Evolutionary conservation across 2,329 filamentous ascomycete genomes (phyloP), one percentile per base, ranked within the genome.

Genomic region (Venturia carpophila): DNA sequence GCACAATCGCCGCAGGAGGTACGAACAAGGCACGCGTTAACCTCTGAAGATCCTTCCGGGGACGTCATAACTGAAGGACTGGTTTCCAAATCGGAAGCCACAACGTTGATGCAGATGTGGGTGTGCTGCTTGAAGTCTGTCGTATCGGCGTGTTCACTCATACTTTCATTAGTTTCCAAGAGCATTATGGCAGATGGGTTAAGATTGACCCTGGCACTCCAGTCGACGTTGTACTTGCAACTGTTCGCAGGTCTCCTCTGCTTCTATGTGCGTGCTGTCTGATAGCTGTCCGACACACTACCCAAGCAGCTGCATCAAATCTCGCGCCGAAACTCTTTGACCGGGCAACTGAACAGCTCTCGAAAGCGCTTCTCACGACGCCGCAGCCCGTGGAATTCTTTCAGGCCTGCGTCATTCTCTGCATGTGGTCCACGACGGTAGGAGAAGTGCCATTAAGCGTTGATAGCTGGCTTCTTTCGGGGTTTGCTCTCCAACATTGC

Each of bases 371-470:
- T 41, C 71, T 79, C 5, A 68, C 69, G 2, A 72, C 74, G 3
- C 76, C 77, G 5, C 78, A 79, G 60, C 67, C 74, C 2, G 70
- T 78, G 13, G 75, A 77, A 30, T 79, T 79, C 67, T 79, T 79
- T 55, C 78, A 79, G 68, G 75, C 77, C 9, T 71, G 72, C 9
- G 67, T 79, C 0, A 71, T 79, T n/a, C 69, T 79, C 5, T 76
- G 75, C 62, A 69, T 79, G 69, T 79, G 78, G 78, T 79, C 78
- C 5, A 80, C 77, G 0, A 79, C 78, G 1, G 76, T 79, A 34
- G 76, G 76, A 1, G 76, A 79, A 64, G 72, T 76, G 11, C 78
- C 77, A 0, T 67, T 80, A 65, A 77, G 76, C 56, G 73, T 80
- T 39, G 78, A 79, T 68, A 79, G 76, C 63, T 79, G 78, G 78